phyloP scores from a whole-genome alignment of 2,329 filamentous ascomycete species.

The Stylonectria norvegica region DNA sequence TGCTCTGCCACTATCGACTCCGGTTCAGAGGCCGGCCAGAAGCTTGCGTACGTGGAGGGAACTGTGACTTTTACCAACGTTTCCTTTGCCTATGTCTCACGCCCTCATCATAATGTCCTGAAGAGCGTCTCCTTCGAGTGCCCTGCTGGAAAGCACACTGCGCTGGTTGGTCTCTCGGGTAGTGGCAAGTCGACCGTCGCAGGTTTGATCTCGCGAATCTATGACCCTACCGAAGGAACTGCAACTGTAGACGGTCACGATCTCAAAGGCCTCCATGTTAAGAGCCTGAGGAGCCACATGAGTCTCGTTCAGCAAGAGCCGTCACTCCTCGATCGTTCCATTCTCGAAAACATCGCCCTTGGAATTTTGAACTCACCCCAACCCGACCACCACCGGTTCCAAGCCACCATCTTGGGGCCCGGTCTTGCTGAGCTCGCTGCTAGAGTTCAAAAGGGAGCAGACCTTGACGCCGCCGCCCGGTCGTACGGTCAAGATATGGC shows the following conservation, averaged over 20 bases:
- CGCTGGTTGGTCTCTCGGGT: constrained; percentile 56
- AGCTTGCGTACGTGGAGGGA: constrained; percentile 42
- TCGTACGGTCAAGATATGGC: constrained; percentile 41
- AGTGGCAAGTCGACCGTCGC: constrained; percentile 57
- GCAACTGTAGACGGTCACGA: constrained; percentile 48
- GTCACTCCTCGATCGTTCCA: constrained; percentile 43
- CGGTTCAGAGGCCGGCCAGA: constrained; percentile 36
- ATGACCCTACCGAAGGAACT: constrained; percentile 50
- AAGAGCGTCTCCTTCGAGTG: constrained; percentile 44
- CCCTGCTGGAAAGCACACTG: constrained; percentile 50
- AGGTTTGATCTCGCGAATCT: constrained; percentile 53
- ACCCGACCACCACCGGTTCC: constrained; percentile 39
- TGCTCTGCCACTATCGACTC: constrained; percentile 45
- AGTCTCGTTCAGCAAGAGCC: constrained; percentile 46
- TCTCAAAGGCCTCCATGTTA: constrained; percentile 47
- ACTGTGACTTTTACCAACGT: constrained; percentile 37
- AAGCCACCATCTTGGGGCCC: constrained; percentile 45
- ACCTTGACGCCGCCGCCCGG: constrained; percentile 43
- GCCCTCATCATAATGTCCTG: constrained; percentile 41
- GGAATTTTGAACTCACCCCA: constrained; percentile 44
- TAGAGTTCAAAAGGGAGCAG: constrained; percentile 49
- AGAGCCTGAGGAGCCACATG: constrained; percentile 39
- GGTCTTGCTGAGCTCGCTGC: constrained; percentile 48
- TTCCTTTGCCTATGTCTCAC: constrained; percentile 43
- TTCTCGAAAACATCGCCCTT: constrained; percentile 50